phyloP scores from a whole-genome alignment of 305 asterid species.

The Fraxinus dipetala region DNA sequence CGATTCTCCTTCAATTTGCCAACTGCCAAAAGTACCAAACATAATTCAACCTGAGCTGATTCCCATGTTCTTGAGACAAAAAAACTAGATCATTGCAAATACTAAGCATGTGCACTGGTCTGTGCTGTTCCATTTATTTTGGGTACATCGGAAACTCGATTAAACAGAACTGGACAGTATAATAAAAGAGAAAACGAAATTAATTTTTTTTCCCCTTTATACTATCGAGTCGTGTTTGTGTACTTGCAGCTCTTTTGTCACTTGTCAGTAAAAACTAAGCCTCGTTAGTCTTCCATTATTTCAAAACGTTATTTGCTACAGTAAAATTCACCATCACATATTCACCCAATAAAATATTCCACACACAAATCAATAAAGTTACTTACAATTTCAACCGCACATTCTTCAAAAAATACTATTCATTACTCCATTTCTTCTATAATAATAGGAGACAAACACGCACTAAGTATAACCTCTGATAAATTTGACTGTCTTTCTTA shows the following conservation, averaged over 20 bases:
- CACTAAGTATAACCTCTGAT: neutral
- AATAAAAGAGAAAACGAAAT: neutral
- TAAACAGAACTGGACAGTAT: neutral
- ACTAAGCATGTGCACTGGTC: neutral
- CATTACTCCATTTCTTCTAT: no score
- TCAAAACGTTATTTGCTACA: no score
- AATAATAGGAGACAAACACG: no score
- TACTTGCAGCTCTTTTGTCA: neutral
- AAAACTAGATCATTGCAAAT: neutral
- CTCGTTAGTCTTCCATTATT: no score
- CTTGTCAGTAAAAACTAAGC: neutral
- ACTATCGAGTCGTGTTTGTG: neutral
- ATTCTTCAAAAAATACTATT: no score
- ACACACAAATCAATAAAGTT: no score
- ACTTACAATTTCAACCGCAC: no score
- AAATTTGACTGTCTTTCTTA: neutral
- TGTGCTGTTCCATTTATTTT: neutral
- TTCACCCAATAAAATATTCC: no score
- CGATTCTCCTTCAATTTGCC: neutral
- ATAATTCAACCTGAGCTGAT: neutral
- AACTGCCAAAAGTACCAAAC: neutral
- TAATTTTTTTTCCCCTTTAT: neutral
- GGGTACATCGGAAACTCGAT: neutral
- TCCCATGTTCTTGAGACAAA: neutral
- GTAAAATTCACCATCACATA: no score